Conservation (phyloP, 495 filamentous ascomycete genomes). For the Halenospora varia region DNA sequence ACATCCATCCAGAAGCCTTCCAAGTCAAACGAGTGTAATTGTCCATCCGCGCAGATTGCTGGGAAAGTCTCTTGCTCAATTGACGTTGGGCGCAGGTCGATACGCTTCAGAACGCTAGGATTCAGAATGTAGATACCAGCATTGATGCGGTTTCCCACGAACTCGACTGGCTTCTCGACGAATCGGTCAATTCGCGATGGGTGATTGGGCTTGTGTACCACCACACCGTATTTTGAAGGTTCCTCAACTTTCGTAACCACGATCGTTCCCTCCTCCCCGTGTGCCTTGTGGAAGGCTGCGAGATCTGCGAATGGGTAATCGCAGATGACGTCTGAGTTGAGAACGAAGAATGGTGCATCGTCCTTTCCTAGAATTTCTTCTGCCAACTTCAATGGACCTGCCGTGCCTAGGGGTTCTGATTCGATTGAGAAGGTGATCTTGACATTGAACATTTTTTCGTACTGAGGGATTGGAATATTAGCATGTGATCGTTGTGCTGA, state of each 20-base stretch:
- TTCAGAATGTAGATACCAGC: constrained; percentile 99
- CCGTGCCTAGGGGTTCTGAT: constrained; percentile 90
- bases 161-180: constrained; percentile 99
- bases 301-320: constrained; percentile 94
- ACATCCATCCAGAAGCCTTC: constrained; percentile 99
- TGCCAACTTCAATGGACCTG: constrained; percentile 92
- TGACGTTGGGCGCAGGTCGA: constrained; percentile 96
- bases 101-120: constrained; percentile 82
- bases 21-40: constrained; percentile 95
- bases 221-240: constrained; percentile 97
- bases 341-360: constrained; percentile 93
- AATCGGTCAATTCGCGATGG: constrained; percentile 94
- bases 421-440: constrained; percentile 97
- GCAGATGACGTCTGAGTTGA: constrained; percentile 98
- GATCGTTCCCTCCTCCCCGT: constrained; percentile 97
- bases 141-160: constrained; percentile 99
- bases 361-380: constrained; percentile 93
- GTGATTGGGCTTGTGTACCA: constrained; percentile 96
- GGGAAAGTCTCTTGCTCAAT: constrained; percentile 99
- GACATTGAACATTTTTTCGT: constrained; percentile 86
- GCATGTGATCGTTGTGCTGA: constrained; percentile 1
- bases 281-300: constrained; percentile 81
- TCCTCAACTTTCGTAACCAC: constrained; percentile 99
- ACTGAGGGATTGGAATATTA: constrained; percentile 46
- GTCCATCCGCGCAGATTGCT: constrained; percentile 82